A percentile compares a stretch with the other conserved stretches of the same genome.
These are phyloP conservation scores for Mycena leptocephala DNA, from an alignment of 768 basidiomycete species.

Conservation along the genomic window DNA sequence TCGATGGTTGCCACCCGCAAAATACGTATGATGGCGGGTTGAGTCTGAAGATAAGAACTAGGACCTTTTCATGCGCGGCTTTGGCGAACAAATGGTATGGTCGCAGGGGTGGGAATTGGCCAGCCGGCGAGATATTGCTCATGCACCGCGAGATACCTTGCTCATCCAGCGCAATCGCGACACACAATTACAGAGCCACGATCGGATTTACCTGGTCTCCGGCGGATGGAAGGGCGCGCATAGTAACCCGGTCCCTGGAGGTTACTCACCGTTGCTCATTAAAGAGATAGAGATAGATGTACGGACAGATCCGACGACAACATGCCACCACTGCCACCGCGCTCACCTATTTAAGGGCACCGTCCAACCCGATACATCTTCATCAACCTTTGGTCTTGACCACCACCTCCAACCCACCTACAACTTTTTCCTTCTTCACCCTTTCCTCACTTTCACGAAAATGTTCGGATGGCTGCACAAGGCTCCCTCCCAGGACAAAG, in stretches of 20 bases:
- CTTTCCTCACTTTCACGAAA: neutral
- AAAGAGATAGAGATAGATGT: neutral
- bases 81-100: too few relatives aligned
- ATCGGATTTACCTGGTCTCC: neutral
- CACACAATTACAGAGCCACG: neutral
- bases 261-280: slow-evolving; percentile 15
- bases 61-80: too few relatives aligned
- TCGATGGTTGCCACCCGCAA: too few relatives aligned
- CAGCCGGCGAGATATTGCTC: too few relatives aligned
- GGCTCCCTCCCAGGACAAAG: slow-evolving; percentile 15
- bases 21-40: too few relatives aligned
- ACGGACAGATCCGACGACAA: slow-evolving; percentile 7
- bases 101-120: too few relatives aligned
- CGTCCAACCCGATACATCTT: neutral
- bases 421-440: neutral
- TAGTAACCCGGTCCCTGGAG: neutral
- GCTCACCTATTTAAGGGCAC: neutral
- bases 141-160: neutral
- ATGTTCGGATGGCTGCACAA: slow-evolving; percentile 24
- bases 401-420: slow-evolving; percentile 9
- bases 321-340: slow-evolving; percentile 5
- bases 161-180: neutral
- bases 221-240: neutral
- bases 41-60: too few relatives aligned
- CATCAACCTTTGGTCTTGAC: neutral